Base-by-base conservation (phyloP, 352 stramenopile genomes). In the Globisporangium paroecandrum region DNA sequence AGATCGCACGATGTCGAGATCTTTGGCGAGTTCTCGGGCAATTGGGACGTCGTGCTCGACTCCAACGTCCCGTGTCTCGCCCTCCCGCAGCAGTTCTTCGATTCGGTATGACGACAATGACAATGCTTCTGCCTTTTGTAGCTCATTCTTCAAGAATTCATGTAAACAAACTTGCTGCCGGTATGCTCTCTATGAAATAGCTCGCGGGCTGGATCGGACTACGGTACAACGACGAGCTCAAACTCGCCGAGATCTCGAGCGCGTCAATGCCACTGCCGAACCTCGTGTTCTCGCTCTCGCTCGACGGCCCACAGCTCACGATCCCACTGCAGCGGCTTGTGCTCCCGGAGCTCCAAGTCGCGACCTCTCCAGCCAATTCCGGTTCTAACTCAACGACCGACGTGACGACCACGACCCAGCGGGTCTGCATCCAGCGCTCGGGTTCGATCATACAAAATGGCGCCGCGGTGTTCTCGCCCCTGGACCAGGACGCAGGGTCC, bases 61-160 rank as follows among this genome's bases (percentile, higher is more conserved):
- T 84, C 89, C 34, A 87, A 90, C 64, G 51, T 70, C 0, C 79
- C 81, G 5, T 91, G 83, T 43, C 74, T 91, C 20, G 70, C 76
- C 22, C 78, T 91, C 0, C 81, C 83, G 1, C 71, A 73, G 38
- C 78, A 91, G 58, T 90, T 90, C 62, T 91, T 86, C 53, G 79
- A 88, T 51, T 67, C 74, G 62, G 83, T 91, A 72, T 29, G 56
- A 12, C 29, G 6, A 43, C 4, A 46, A 6, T 6, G 12, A 6
- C 38, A 4, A 57, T 54, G 41, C 51, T 10, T 4, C 18, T 36
- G 13, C 15, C 41, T 46, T 36, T 9, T 36, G 32, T 36, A 36
- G 32, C 32, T 36, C 32, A 3, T 8, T 36, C 32, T 36, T 36
- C 7, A 7, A 36, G 4, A 36, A 20, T 20, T 61, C 58, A 46